phyloP scores from a whole-genome alignment of 371 early-diverging fungal genomes.

The Mortierella sp. region DNA sequence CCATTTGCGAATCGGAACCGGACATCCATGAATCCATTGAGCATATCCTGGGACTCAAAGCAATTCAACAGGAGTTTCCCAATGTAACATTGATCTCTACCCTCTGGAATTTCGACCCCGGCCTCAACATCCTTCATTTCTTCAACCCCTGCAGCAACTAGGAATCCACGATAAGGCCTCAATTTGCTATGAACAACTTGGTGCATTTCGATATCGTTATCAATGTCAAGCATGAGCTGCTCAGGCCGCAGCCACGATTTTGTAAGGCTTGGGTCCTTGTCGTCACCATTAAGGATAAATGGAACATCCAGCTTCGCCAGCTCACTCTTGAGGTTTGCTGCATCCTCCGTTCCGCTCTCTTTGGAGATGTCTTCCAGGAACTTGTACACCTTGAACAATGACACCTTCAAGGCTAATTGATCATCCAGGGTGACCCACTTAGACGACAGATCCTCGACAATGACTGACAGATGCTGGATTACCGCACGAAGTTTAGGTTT shows the following conservation, averaged over 20 bases:
- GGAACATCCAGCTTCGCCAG: neutral
- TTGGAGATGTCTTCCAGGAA: neutral
- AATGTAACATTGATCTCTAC: neutral
- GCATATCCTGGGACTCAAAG: constrained; percentile 27
- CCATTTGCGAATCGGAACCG: constrained; percentile 15
- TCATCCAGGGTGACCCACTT: constrained; percentile 17
- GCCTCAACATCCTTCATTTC: constrained; percentile 17
- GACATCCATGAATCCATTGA: constrained; percentile 40
- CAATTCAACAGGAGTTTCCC: constrained; percentile 8
- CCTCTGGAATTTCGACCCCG: constrained; percentile 8
- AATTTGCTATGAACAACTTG: constrained; percentile 8
- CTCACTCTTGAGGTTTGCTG: neutral
- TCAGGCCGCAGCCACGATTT: constrained; percentile 22
- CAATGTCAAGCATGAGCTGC: constrained; percentile 33
- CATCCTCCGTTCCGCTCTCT: no score
- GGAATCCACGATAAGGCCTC: constrained; percentile 6
- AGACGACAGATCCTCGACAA: constrained; percentile 11
- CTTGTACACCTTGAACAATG: constrained; percentile 17
- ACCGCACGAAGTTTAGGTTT: neutral
- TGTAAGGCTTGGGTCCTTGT: constrained; percentile 1
- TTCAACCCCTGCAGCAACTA: constrained; percentile 17
- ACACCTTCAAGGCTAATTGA: neutral
- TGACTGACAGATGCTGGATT: constrained; percentile 3
- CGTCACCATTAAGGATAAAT: constrained; percentile 22
- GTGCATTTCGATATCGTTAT: constrained; percentile 6